phyloP scores from a whole-genome alignment of 169 alveolate genomes.

The Plasmodium vinckei region DNA sequence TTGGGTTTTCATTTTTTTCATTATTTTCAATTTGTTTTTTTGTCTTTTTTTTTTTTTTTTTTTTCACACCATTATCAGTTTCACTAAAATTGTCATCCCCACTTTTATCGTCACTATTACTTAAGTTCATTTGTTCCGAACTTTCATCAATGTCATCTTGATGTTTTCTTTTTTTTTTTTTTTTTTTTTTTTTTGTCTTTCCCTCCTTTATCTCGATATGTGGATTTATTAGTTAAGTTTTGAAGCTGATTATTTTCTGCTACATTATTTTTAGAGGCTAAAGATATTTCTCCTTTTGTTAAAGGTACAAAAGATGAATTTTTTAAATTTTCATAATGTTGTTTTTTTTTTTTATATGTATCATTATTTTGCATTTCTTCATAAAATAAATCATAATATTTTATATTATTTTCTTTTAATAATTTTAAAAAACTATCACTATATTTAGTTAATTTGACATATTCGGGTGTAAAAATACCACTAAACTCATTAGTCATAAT shows the following conservation, averaged over 20 bases:
- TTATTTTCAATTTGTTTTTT: background rate
- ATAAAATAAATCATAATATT: slow-evolving; percentile 42
- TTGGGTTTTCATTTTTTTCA: background rate
- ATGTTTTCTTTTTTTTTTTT: background rate
- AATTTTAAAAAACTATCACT: slow-evolving; percentile 24
- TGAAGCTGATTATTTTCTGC: background rate
- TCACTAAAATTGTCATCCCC: background rate
- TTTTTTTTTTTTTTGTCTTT: background rate
- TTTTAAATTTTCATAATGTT: slow-evolving; percentile 55
- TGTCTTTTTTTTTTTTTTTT: slow-evolving; percentile 27
- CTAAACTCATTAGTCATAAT: slow-evolving; percentile 70
- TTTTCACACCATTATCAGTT: background rate
- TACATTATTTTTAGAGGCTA: slow-evolving; percentile 36
- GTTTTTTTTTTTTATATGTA: slow-evolving; percentile 54
- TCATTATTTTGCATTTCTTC: slow-evolving; percentile 73
- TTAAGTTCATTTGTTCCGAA: background rate
- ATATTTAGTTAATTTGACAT: slow-evolving; percentile 54
- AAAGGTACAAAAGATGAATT: slow-evolving; percentile 50
- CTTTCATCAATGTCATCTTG: background rate
- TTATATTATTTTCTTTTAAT: slow-evolving; percentile 64
- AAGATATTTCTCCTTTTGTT: slow-evolving; percentile 73
- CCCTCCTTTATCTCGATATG: background rate
- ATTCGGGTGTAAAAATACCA: slow-evolving; percentile 55
- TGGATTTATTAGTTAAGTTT: background rate
- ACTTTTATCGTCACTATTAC: background rate